Evolutionary conservation across 2,329 filamentous ascomycete species (phyloP).

Genomic region (Amphichorda felina): DNA sequence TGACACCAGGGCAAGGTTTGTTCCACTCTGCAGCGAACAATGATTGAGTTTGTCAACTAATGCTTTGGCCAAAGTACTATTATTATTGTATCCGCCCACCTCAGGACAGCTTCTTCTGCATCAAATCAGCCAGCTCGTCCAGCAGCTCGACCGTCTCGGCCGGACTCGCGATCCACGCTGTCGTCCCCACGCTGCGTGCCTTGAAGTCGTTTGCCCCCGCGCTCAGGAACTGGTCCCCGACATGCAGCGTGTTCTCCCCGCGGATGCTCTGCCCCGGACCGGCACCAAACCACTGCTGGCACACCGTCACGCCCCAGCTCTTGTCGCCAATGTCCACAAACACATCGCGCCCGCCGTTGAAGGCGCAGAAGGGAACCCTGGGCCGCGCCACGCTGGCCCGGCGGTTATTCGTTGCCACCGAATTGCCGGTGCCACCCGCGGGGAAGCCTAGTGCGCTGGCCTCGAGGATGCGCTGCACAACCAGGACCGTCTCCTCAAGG

Average conservation of each 20-base stretch:
- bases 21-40: no score
- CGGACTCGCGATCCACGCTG: conserved; percentile 93
- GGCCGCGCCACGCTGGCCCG: conserved; percentile 9
- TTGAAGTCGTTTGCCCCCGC: conserved; percentile 97
- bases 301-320: conserved; percentile 86
- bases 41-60: no score
- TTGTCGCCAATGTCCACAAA: conserved; percentile 99
- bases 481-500: conserved; percentile 89
- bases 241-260: conserved; percentile 75
- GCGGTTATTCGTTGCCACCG: no score
- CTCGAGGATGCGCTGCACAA: conserved; percentile 87
- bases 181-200: conserved; percentile 80
- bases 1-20: no score
- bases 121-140: conserved; percentile 63
- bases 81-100: no score
- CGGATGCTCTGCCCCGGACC: conserved; percentile 34
- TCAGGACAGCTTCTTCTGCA: conserved; percentile 10
- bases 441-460: conserved; percentile 37
- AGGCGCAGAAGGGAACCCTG: conserved; percentile 82
- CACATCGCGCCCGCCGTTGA: conserved; percentile 95
- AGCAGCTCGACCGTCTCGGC: conserved; percentile 80
- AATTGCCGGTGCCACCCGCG: conserved; percentile 13
- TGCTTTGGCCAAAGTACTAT: no score
- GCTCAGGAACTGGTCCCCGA: conserved; percentile 93
- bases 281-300: conserved; percentile 77